These are phyloP conservation scores for Trichophaea hybrida DNA, from an alignment of 2,329 filamentous ascomycete genomes.

Conservation along the genomic window DNA sequence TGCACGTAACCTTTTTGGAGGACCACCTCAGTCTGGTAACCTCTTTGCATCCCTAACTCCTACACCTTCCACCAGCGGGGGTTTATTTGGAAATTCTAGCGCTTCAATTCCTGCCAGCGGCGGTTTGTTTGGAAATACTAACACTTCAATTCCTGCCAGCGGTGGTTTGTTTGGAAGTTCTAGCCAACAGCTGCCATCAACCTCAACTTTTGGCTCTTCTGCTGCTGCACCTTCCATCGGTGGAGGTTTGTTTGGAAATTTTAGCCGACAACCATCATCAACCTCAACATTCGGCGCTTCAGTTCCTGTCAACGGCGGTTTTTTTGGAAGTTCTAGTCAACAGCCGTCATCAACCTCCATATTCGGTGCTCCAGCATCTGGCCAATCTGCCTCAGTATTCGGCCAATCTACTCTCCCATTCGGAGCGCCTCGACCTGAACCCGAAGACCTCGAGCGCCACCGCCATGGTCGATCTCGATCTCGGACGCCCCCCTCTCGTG, in stretches of 20 bases:
- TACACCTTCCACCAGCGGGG: neutral
- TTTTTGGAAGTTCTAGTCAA: neutral
- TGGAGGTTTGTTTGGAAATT: neutral
- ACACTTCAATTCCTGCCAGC: neutral
- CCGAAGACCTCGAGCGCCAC: neutral
- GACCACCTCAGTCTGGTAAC: too few relatives aligned
- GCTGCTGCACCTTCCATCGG: neutral
- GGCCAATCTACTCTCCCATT: neutral
- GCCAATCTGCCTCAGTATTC: slow-evolving; percentile 10
- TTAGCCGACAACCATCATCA: neutral
- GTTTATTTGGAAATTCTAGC: neutral
- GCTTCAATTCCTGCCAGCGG: neutral
- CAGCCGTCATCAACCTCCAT: neutral
- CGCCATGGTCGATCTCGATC: neutral
- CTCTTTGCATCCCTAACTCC: neutral
- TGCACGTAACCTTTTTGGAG: too few relatives aligned
- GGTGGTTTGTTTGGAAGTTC: neutral
- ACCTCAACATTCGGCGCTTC: neutral
- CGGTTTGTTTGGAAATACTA: neutral
- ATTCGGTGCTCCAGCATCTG: too few relatives aligned
- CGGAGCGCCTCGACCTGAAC: neutral
- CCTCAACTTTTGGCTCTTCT: neutral
- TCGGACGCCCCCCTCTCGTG: neutral
- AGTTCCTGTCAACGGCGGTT: neutral
- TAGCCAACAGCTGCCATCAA: neutral